Evolutionary conservation across 2,329 filamentous ascomycete genomes (phyloP).

Genomic region (Phoma sp.): DNA sequence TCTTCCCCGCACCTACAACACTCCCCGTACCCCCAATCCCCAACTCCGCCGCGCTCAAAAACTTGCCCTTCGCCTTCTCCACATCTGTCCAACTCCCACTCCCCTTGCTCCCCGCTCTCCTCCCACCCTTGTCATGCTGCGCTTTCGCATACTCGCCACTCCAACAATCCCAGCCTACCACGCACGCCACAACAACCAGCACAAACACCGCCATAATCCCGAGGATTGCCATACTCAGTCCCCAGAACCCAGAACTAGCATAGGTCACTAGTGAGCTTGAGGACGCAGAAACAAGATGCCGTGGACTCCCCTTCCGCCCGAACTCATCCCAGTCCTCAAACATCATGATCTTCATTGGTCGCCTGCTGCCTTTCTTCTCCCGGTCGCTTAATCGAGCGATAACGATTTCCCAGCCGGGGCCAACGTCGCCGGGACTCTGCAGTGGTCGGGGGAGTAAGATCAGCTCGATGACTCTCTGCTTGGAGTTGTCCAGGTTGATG

Average conservation of each 20-base stretch:
- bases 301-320: conserved; percentile 37
- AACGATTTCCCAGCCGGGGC: conserved; percentile 35
- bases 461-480: conserved; percentile 41
- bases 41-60: conserved; percentile 39
- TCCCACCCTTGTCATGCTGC: conserved; percentile 33
- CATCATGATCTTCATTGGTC: conserved; percentile 27
- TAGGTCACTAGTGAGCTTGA: conserved; percentile 23
- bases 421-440: conserved; percentile 28
- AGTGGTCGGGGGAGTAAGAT: conserved; percentile 36
- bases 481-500: conserved; percentile 22
- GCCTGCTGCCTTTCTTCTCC: not conserved
- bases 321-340: conserved; percentile 41
- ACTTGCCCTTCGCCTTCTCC: conserved; percentile 30
- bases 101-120: conserved; percentile 15
- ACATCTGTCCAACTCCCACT: conserved; percentile 26
- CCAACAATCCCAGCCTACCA: conserved; percentile 35
- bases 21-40: conserved; percentile 33
- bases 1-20: conserved; percentile 44
- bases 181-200: conserved; percentile 35
- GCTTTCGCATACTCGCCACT: conserved; percentile 40
- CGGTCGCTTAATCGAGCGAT: conserved; percentile 25
- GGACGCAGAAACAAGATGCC: conserved; percentile 25
- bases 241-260: conserved; percentile 35
- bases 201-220: conserved; percentile 35
- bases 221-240: conserved; percentile 31